phyloP scores from a whole-genome alignment of 805 yeast species.

The Nakazawaea anatomiae region DNA sequence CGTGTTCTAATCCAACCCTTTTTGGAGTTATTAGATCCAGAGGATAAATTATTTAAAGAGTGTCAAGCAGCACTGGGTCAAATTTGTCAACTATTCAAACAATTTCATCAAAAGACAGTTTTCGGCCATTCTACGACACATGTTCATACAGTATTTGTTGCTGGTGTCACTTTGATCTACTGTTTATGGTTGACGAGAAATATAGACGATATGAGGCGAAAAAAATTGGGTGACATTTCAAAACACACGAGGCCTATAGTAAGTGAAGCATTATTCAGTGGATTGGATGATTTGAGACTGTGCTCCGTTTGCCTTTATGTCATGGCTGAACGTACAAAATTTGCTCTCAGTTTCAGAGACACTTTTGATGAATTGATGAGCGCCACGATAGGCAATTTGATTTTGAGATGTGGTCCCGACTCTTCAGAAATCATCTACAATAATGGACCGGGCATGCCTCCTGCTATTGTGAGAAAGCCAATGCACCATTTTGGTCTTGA shows the following conservation, averaged over 20 bases:
- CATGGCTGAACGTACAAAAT: constrained; percentile 59
- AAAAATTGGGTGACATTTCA: constrained; percentile 47
- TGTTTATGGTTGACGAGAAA: constrained; percentile 65
- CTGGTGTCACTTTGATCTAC: constrained; percentile 62
- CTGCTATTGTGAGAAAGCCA: constrained; percentile 47
- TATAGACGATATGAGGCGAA: constrained; percentile 50
- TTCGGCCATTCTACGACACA: constrained; percentile 62
- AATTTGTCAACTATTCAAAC: constrained; percentile 57
- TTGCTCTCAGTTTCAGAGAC: constrained; percentile 57
- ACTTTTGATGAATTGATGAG: constrained; percentile 62
- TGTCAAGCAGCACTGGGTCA: constrained; percentile 73
- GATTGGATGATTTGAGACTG: constrained; percentile 58
- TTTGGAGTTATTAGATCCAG: constrained; percentile 54
- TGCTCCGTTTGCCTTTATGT: constrained; percentile 61
- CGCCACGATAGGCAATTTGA: constrained; percentile 58
- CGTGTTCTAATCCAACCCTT: constrained; percentile 60
- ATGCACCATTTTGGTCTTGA: constrained; percentile 29
- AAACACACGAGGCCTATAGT: constrained; percentile 57
- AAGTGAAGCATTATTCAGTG: constrained; percentile 45
- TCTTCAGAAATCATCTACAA: constrained; percentile 49
- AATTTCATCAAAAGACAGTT: constrained; percentile 56
- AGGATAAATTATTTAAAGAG: constrained; percentile 52
- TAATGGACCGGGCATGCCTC: constrained; percentile 49
- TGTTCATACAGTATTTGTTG: constrained; percentile 61
- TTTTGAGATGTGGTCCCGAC: constrained; percentile 59